These are phyloP conservation scores for Sporodiniella umbellata DNA, from an alignment of 371 early-diverging fungal genomes.

Conservation along the genomic window DNA sequence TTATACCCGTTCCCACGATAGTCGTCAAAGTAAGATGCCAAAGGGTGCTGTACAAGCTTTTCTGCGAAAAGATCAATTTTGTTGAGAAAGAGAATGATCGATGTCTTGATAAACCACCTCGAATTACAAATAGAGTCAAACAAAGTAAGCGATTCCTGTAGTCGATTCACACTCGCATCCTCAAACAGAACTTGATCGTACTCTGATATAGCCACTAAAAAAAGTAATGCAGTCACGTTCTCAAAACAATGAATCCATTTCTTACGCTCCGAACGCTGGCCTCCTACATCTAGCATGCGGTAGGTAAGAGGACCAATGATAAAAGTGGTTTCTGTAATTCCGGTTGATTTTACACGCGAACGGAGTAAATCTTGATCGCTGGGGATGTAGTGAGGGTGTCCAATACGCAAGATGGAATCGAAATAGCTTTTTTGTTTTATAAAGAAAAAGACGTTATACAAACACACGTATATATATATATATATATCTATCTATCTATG, in stretches of 20 bases:
- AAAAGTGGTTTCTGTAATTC: slow-evolving; percentile 87
- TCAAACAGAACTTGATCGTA: slow-evolving; percentile 94
- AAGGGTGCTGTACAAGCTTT: slow-evolving; percentile 62
- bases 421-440: slow-evolving; percentile 66
- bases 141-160: slow-evolving; percentile 61
- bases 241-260: slow-evolving; percentile 97
- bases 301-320: slow-evolving; percentile 74
- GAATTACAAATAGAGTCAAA: slow-evolving; percentile 79
- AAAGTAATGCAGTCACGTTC: slow-evolving; percentile 91
- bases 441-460: too few relatives aligned
- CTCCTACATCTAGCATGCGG: slow-evolving; percentile 93
- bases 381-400: slow-evolving; percentile 70
- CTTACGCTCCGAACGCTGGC: slow-evolving; percentile 89
- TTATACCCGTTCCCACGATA: slow-evolving; percentile 73
- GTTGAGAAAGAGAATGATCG: slow-evolving; percentile 82
- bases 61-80: slow-evolving; percentile 79
- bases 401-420: slow-evolving; percentile 82
- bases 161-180: slow-evolving; percentile 81
- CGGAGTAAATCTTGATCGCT: slow-evolving; percentile 85
- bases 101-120: slow-evolving; percentile 76
- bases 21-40: slow-evolving; percentile 69
- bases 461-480: too few relatives aligned
- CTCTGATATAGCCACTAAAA: slow-evolving; percentile 90
- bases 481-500: neutral
- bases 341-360: slow-evolving; percentile 82